phyloP scores from a whole-genome alignment of 345 rosid genomes.

The Brassica incana region DNA sequence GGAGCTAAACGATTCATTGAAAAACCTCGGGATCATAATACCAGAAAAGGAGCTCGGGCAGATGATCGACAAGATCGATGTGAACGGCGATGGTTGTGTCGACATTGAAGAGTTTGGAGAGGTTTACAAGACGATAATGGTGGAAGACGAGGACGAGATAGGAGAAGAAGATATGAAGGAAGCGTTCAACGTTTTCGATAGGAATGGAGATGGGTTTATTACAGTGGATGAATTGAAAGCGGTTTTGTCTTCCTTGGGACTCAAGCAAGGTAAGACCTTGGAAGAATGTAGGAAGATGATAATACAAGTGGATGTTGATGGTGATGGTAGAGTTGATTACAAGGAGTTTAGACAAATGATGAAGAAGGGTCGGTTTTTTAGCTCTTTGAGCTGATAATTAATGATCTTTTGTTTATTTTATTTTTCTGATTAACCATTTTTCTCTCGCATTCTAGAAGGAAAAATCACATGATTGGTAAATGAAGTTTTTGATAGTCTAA shows the following conservation, averaged over 20 bases:
- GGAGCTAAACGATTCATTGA: slow-evolving; percentile 64
- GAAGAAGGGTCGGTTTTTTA: slow-evolving; percentile 44
- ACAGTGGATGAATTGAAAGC: slow-evolving; percentile 67
- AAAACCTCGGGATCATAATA: slow-evolving; percentile 65
- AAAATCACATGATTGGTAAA: neutral
- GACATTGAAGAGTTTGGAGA: slow-evolving; percentile 73
- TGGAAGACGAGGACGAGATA: slow-evolving; percentile 45
- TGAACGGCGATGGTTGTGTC: slow-evolving; percentile 50
- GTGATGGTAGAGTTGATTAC: slow-evolving; percentile 76
- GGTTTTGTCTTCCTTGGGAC: slow-evolving; percentile 69
- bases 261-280: slow-evolving; percentile 64
- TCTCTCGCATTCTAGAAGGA: neutral
- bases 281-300: slow-evolving; percentile 85
- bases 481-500: neutral
- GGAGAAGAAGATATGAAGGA: slow-evolving; percentile 76
- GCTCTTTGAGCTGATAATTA: slow-evolving; percentile 32
- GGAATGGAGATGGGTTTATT: slow-evolving; percentile 78
- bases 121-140: slow-evolving; percentile 59
- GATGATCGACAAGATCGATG: slow-evolving; percentile 52
- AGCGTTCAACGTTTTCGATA: slow-evolving; percentile 79
- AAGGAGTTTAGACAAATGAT: slow-evolving; percentile 58
- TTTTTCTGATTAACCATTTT: neutral
- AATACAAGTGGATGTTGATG: slow-evolving; percentile 71
- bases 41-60: slow-evolving; percentile 55
- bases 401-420: neutral